phyloP scores from a whole-genome alignment of 345 rosid genomes.

The Acer yangbiense region DNA sequence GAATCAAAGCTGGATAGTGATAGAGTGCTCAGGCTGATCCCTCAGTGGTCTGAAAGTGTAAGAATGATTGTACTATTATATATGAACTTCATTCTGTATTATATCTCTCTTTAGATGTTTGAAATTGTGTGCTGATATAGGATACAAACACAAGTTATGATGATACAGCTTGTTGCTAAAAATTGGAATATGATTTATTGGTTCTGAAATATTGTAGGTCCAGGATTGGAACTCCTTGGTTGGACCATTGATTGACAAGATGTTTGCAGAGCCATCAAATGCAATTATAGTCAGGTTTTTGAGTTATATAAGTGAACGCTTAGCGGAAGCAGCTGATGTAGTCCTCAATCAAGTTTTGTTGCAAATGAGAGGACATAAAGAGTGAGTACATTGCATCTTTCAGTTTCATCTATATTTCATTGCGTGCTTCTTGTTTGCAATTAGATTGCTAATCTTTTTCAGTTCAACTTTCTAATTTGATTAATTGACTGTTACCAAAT shows the following conservation, averaged over 20 bases:
- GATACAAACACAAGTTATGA: not conserved
- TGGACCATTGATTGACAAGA: conserved; percentile 72
- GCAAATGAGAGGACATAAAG: conserved; percentile 60
- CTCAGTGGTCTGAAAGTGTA: conserved; percentile 86
- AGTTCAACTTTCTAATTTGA: conserved; percentile 1
- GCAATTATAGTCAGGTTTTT: conserved; percentile 74
- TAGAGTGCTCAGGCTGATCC: conserved; percentile 60
- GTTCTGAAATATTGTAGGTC: conserved; percentile 49
- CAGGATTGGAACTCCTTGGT: conserved; percentile 67
- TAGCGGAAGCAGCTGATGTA: conserved; percentile 55
- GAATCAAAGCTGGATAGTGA: conserved; percentile 61
- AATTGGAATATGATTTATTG: not conserved
- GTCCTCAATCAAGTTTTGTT: conserved; percentile 61
- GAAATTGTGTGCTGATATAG: not conserved
- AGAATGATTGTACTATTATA: conserved; percentile 31
- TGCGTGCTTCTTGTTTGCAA: not conserved
- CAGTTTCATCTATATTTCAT: not conserved
- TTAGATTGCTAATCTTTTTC: not conserved
- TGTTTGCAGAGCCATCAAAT: conserved; percentile 91
- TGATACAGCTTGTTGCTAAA: not conserved
- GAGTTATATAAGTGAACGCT: conserved; percentile 65
- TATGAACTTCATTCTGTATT: not conserved
- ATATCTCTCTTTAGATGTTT: not conserved
- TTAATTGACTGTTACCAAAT: not conserved
- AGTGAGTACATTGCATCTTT: conserved; percentile 38